phyloP scores from a whole-genome alignment of 2,329 filamentous ascomycete species.

The Aspergillus floridensis region DNA sequence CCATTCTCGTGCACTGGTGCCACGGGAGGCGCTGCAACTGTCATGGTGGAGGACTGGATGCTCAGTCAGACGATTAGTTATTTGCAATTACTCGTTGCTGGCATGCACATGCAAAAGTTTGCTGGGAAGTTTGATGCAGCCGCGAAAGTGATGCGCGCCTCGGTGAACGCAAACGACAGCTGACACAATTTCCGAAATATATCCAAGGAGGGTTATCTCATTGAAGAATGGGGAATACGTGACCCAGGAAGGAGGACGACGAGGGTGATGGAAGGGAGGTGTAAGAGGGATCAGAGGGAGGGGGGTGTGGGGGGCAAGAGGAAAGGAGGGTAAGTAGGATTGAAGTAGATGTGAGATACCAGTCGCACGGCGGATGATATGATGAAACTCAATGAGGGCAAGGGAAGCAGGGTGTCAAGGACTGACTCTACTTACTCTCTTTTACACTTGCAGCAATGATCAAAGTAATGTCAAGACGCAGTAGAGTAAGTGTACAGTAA shows the following conservation, averaged over 20 bases:
- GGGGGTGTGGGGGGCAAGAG: conserved; percentile 2
- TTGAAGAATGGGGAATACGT: neutral
- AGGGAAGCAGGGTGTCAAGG: conserved; percentile 9
- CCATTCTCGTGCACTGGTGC: conserved; percentile 34
- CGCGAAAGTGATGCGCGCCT: neutral
- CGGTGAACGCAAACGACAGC: neutral
- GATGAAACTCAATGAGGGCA: conserved; percentile 3
- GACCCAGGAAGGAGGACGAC: neutral
- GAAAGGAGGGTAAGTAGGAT: conserved; percentile 3
- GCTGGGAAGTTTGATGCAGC: neutral
- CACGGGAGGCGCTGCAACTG: conserved; percentile 36
- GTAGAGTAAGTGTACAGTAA: neutral
- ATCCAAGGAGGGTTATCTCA: neutral
- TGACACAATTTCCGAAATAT: neutral
- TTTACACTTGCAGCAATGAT: conserved; percentile 14
- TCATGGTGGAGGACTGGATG: conserved; percentile 28
- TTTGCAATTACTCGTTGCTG: conserved; percentile 2
- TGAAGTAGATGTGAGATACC: conserved; percentile 3
- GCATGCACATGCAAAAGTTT: conserved; percentile 9
- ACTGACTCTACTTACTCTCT: conserved; percentile 6
- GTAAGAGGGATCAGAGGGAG: conserved; percentile 7
- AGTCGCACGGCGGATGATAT: neutral
- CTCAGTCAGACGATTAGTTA: conserved; percentile 12
- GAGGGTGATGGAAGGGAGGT: neutral
- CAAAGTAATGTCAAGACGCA: conserved; percentile 10